Base-by-base conservation (phyloP, 495 filamentous ascomycete genomes). In the Terfezia boudieri region DNA sequence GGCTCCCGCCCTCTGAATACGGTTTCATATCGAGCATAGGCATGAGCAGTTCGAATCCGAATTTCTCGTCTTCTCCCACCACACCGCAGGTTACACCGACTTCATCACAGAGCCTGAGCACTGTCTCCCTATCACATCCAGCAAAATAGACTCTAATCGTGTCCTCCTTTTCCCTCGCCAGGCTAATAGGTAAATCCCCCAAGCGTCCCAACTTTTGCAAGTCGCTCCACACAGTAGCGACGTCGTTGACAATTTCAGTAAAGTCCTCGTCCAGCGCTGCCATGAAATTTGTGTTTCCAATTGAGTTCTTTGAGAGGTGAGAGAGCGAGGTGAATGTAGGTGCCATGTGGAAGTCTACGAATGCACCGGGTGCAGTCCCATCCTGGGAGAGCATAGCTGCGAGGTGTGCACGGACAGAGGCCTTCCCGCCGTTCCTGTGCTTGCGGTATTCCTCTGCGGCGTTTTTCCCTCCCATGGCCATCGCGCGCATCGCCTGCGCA, bases 221-320 rank as follows among this genome's bases (percentile, higher is more conserved):
- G 63, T 98, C 90, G 43, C 79, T 80, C 59, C 93, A 74, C 5
- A 87, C 73, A 23, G 77, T 75, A 6, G 84, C 78, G 36, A 95
- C 73, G 56, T 94, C 86, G 64, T 86, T 83, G 23, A 96, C 68
- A 9, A 86, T 80, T 16, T 86, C 80, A 0, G 84, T 83, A 66
- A 98, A 95, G 67, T 98, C 90, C 17, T 79, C 77, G 46, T 84
- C 86, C 9, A 98, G 77, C 12, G 81, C 67, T 53, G 93, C 83
- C 58, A 94, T 72, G 61, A 98, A 79, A 43, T 83, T 84, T 9
- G 83, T 77, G 32, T 80, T 77, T 67, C 85, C 81, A 56, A 96
- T 74, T 8, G 78, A 79, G 46, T 64, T 70, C 11, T 38, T 53
- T 43, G 57, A 67, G 56, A 84, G 70, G 22, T 76, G 77, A 62